Conservation (phyloP, 345 rosid species). For the Xanthoceras sorbifolium region DNA sequence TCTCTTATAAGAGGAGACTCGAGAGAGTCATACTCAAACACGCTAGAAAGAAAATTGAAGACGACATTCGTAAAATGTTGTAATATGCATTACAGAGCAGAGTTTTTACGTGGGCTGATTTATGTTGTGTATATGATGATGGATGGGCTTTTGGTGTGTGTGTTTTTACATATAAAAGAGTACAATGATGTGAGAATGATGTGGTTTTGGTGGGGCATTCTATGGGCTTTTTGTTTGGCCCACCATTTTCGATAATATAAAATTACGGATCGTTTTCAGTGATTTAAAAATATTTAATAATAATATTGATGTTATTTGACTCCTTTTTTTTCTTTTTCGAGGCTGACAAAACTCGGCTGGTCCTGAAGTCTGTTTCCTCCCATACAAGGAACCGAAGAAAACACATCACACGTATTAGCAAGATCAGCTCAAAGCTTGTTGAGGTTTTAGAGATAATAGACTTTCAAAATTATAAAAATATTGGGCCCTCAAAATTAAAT, state of each 20-base stretch:
- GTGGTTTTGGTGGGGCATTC: slow-evolving; percentile 6
- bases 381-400: too few relatives aligned
- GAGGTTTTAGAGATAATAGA: too few relatives aligned
- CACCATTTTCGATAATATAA: not conserved
- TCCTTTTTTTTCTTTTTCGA: too few relatives aligned
- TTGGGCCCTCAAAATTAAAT: too few relatives aligned
- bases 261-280: too few relatives aligned
- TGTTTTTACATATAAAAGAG: not conserved
- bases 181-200: not conserved
- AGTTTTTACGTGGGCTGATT: not conserved
- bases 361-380: too few relatives aligned
- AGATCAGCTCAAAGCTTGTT: too few relatives aligned
- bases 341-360: too few relatives aligned
- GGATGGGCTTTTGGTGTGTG: not conserved
- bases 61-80: not conserved
- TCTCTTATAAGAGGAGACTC: not conserved
- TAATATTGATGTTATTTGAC: too few relatives aligned
- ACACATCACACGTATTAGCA: too few relatives aligned
- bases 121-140: not conserved
- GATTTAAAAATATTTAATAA: too few relatives aligned
- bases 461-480: too few relatives aligned
- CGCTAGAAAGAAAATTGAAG: not conserved
- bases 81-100: not conserved
- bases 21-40: not conserved
- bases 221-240: slow-evolving; percentile 5